These are phyloP conservation scores for Ambrosia artemisiifolia DNA, from an alignment of 129 eudicot species.

Conservation along the genomic window DNA sequence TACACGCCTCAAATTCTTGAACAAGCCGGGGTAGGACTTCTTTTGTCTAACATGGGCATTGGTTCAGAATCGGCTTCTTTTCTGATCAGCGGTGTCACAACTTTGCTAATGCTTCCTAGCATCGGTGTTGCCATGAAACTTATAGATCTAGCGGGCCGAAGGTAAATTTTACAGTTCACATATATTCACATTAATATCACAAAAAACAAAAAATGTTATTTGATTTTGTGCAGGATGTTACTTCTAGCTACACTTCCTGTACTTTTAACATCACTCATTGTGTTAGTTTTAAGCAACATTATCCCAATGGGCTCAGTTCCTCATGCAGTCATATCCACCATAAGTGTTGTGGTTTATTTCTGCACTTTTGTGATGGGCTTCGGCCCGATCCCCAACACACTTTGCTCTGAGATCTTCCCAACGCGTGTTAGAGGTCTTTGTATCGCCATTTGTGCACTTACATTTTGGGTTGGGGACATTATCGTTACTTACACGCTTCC, in stretches of 20 bases:
- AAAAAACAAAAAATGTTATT: background rate
- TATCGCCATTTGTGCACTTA: slow-evolving; percentile 87
- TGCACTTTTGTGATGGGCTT: slow-evolving; percentile 93
- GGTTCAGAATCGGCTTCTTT: slow-evolving; percentile 70
- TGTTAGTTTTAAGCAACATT: slow-evolving; percentile 58
- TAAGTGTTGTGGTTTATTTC: slow-evolving; percentile 68
- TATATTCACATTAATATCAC: background rate
- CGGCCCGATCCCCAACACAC: slow-evolving; percentile 94
- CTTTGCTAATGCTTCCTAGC: slow-evolving; percentile 79
- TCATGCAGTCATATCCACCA: slow-evolving; percentile 74
- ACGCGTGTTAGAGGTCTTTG: slow-evolving; percentile 89
- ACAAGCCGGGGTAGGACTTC: slow-evolving; percentile 88
- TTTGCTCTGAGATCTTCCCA: slow-evolving; percentile 89
- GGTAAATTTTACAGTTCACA: slow-evolving; percentile 36
- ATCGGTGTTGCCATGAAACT: slow-evolving; percentile 80
- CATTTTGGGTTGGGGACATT: slow-evolving; percentile 80
- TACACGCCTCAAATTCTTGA: slow-evolving; percentile 93
- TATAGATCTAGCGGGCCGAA: slow-evolving; percentile 84
- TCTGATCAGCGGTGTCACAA: slow-evolving; percentile 75
- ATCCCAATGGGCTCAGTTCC: slow-evolving; percentile 38
- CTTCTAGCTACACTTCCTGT: slow-evolving; percentile 69
- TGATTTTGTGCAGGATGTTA: slow-evolving; percentile 45
- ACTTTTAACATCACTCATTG: slow-evolving; percentile 46
- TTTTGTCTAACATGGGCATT: slow-evolving; percentile 64
- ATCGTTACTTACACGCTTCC: slow-evolving; percentile 89